A percentile compares a stretch with the other conserved stretches of the same genome.
phyloP scores from a whole-genome alignment of 257 asterid genomes.

The Paulownia fortunei region DNA sequence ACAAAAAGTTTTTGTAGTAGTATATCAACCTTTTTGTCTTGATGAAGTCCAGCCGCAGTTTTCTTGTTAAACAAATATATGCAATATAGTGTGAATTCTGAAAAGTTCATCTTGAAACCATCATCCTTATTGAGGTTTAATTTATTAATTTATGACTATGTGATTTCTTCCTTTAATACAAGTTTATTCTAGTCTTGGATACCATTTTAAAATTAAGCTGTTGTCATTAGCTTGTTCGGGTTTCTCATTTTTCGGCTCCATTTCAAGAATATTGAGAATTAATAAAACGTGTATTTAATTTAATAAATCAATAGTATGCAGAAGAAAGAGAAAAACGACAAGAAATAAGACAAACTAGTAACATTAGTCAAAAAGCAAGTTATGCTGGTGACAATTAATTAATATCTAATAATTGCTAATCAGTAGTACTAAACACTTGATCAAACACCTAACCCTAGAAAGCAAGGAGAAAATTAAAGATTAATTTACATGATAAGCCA shows the following conservation, averaged over 20 bases:
- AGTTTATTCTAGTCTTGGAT: background rate
- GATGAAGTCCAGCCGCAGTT: no score
- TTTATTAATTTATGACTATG: background rate
- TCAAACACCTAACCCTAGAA: background rate
- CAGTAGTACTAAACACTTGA: background rate
- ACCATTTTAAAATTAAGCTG: background rate
- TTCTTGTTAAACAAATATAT: no score
- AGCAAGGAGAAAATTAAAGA: background rate
- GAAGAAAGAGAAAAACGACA: background rate
- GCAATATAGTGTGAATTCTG: no score
- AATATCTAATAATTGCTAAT: background rate
- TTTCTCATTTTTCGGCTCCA: background rate
- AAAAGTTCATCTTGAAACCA: no score
- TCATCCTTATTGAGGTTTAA: no score
- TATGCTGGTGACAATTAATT: background rate
- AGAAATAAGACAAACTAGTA: background rate
- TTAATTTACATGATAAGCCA: slow-evolving; percentile 8
- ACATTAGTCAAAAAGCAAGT: slow-evolving; percentile 3
- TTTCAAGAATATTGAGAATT: background rate
- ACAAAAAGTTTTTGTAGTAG: no score
- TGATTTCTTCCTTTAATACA: background rate
- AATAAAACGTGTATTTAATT: no score
- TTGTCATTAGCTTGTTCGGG: background rate
- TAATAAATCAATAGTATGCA: background rate
- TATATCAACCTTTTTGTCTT: no score